These are phyloP conservation scores for Magnolia kwangsiensis DNA, from an alignment of 164 flowering plant genomes.

Conservation along the genomic window DNA sequence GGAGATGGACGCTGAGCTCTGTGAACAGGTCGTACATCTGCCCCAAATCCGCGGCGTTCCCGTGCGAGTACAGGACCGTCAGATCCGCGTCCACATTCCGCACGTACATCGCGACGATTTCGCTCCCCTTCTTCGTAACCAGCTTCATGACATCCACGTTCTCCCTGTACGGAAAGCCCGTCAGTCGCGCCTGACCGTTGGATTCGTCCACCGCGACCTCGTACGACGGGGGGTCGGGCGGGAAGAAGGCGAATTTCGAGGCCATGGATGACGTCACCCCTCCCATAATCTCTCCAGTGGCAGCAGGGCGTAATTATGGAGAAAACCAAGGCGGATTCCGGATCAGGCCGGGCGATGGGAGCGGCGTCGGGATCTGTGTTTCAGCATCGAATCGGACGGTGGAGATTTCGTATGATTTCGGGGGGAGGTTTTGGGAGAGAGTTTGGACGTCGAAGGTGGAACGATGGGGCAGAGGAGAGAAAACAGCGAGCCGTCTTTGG, in stretches of 20 bases:
- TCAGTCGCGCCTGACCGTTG: conserved; percentile 47
- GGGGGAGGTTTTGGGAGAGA: not conserved
- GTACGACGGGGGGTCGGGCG: conserved; percentile 85
- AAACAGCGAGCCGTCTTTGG: not conserved
- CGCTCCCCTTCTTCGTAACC: conserved; percentile 62
- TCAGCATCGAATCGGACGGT: conserved; percentile 7
- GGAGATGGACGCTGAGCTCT: conserved; percentile 74
- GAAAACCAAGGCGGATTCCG: not conserved
- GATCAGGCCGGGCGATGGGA: conserved; percentile 15
- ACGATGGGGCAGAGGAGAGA: not conserved
- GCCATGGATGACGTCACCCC: conserved; percentile 81
- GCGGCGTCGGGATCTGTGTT: conserved; percentile 5
- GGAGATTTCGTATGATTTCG: not conserved
- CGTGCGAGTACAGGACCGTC: conserved; percentile 81
- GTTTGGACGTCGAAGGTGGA: not conserved
- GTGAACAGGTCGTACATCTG: conserved; percentile 79
- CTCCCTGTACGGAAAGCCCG: conserved; percentile 45
- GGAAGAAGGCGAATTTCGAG: conserved; percentile 85
- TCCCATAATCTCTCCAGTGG: conserved; percentile 47
- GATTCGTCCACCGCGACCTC: conserved; percentile 37
- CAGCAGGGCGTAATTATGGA: not conserved
- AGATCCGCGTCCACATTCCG: conserved; percentile 62
- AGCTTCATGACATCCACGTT: conserved; percentile 73
- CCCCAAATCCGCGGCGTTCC: conserved; percentile 92
- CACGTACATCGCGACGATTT: conserved; percentile 60